Conservation (phyloP, 1,284 basidiomycete genomes). For the Tylopilus sp. region DNA sequence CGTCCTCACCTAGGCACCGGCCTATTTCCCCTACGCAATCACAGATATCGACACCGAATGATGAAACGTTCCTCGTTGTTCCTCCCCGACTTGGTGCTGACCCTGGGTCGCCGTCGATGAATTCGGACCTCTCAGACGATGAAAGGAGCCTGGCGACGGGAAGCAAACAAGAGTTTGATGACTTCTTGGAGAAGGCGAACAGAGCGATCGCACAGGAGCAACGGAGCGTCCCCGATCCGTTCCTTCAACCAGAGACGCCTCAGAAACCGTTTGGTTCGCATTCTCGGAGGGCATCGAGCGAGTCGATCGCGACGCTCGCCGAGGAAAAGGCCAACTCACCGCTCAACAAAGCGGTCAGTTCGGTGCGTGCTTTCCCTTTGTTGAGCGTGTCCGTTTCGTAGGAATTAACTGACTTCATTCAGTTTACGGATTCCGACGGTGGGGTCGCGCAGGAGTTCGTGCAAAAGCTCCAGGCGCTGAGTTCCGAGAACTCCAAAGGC, state of each 20-base stretch:
- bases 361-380: constrained; percentile 45
- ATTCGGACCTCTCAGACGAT: constrained; percentile 43
- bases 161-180: constrained; percentile 53
- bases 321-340: constrained; percentile 87
- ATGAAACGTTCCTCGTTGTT: constrained; percentile 27
- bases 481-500: constrained; percentile 82
- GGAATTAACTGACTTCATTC: constrained; percentile 2
- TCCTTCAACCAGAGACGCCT: constrained; percentile 55
- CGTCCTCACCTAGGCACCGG: constrained; percentile 31
- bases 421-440: constrained; percentile 91
- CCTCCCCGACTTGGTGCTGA: constrained; percentile 23
- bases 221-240: constrained; percentile 75
- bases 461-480: constrained; percentile 75
- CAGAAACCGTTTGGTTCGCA: constrained; percentile 75
- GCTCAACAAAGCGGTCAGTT: constrained; percentile 87
- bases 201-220: constrained; percentile 76
- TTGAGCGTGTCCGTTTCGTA: not conserved
- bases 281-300: constrained; percentile 76
- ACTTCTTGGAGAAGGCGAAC: constrained; percentile 84
- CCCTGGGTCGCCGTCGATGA: constrained; percentile 22
- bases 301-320: constrained; percentile 84
- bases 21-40: constrained; percentile 46
- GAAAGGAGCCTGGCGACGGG: constrained; percentile 41
- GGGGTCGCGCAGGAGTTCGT: constrained; percentile 88
- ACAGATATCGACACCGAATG: constrained; percentile 43